Percentiles rank a stretch among this genome's conserved stretches.
phyloP scores from a whole-genome alignment of 1,284 basidiomycete species.

The Naganishia cerealis region DNA sequence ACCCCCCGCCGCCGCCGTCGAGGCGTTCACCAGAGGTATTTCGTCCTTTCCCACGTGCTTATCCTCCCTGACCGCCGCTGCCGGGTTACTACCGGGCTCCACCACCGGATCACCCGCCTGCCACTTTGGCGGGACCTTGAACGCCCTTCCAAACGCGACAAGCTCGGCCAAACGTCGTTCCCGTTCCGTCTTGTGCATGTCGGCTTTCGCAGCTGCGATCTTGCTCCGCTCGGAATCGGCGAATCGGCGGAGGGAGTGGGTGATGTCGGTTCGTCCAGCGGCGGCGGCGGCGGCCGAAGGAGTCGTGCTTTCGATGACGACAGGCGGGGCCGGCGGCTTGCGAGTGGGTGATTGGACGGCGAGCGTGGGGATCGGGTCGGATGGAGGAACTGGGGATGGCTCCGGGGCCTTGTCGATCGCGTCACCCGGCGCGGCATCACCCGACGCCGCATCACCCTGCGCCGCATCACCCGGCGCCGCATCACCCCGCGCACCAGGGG shows the following conservation, averaged over 20 bases:
- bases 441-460: too few species aligned
- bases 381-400: background rate
- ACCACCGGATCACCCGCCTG: slow-evolving; percentile 19
- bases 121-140: slow-evolving; percentile 67
- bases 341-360: background rate
- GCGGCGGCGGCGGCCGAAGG: background rate
- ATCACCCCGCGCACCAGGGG: slow-evolving; percentile 70
- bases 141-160: slow-evolving; percentile 84
- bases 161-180: slow-evolving; percentile 69
- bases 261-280: slow-evolving; percentile 38
- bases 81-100: slow-evolving; percentile 42
- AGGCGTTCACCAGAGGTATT: slow-evolving; percentile 18
- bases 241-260: slow-evolving; percentile 72
- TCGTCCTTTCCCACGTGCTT: slow-evolving; percentile 36
- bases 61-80: slow-evolving; percentile 46
- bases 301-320: background rate
- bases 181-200: slow-evolving; percentile 75
- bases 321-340: background rate
- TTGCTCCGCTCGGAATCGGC: slow-evolving; percentile 84
- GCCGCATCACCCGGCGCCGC: slow-evolving; percentile 29
- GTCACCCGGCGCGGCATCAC: background rate
- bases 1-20: slow-evolving; percentile 34
- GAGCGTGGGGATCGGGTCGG: background rate
- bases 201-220: slow-evolving; percentile 81
- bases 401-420: slow-evolving; percentile 9